These are phyloP conservation scores for Nemania abortiva DNA, from an alignment of 2,329 filamentous ascomycete genomes.

Conservation along the genomic window DNA sequence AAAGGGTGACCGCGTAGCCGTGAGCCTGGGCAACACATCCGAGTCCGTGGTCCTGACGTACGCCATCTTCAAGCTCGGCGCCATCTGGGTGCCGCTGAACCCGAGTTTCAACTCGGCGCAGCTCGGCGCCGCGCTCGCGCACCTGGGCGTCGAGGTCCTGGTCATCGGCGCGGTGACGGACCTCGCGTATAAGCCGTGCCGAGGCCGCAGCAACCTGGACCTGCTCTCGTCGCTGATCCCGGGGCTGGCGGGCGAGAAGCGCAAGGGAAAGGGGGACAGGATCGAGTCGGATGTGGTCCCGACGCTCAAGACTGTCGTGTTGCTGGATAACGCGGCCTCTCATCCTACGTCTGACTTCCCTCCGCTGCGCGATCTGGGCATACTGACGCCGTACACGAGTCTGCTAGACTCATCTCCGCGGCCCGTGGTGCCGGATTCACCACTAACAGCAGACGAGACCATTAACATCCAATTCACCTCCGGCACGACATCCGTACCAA, in stretches of 20 bases:
- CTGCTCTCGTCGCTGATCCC: slow-evolving; percentile 62
- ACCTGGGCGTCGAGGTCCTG: slow-evolving; percentile 79
- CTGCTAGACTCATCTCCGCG: slow-evolving; percentile 54
- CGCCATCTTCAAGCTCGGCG: slow-evolving; percentile 93
- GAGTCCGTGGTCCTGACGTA: slow-evolving; percentile 90
- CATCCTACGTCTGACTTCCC: slow-evolving; percentile 61
- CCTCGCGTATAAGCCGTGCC: slow-evolving; percentile 72
- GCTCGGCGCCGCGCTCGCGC: slow-evolving; percentile 80
- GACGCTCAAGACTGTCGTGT: slow-evolving; percentile 75
- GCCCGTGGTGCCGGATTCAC: slow-evolving; percentile 58
- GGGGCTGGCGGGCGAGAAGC: slow-evolving; percentile 38
- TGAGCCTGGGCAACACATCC: slow-evolving; percentile 85
- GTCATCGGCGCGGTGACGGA: slow-evolving; percentile 91
- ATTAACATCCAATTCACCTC: slow-evolving; percentile 98
- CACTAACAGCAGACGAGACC: slow-evolving; percentile 72
- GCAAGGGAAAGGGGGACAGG: slow-evolving; percentile 38
- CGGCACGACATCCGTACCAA: slow-evolving; percentile 91
- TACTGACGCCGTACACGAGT: slow-evolving; percentile 60
- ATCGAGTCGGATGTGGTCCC: slow-evolving; percentile 68
- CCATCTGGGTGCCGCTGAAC: slow-evolving; percentile 92
- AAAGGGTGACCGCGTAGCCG: slow-evolving; percentile 86
- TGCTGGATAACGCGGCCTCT: slow-evolving; percentile 79
- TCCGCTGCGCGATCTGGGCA: slow-evolving; percentile 53
- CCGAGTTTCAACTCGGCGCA: slow-evolving; percentile 87
- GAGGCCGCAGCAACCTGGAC: slow-evolving; percentile 65